These are phyloP conservation scores for Coemansia sp. DNA, from an alignment of 192 early-diverging fungal genomes.

Conservation along the genomic window DNA sequence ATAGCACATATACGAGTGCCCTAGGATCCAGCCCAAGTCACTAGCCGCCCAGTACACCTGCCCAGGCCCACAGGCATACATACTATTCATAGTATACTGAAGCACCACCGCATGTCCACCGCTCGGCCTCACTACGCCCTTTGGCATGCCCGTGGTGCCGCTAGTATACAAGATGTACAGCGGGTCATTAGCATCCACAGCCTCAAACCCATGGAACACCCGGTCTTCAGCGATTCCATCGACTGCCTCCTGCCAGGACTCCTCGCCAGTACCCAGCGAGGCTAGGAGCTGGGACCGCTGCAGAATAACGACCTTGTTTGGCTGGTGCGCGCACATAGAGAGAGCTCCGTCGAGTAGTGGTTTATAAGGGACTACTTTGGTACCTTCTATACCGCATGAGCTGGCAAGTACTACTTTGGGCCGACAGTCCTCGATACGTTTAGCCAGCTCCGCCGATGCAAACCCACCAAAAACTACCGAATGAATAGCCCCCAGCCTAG, in stretches of 20 bases:
- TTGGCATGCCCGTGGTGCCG: constrained; percentile 80
- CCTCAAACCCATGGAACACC: constrained; percentile 47
- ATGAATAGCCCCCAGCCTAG: constrained; percentile 79
- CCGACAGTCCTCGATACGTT: constrained; percentile 81
- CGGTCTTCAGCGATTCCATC: constrained; percentile 31
- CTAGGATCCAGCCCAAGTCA: constrained; percentile 92
- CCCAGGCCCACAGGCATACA: constrained; percentile 73
- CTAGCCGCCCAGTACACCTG: constrained; percentile 81
- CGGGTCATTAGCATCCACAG: constrained; percentile 69
- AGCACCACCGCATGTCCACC: constrained; percentile 77
- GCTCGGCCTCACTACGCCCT: constrained; percentile 61
- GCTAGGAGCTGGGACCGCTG: constrained; percentile 64
- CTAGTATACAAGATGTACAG: constrained; percentile 84
- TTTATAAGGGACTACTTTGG: constrained; percentile 74
- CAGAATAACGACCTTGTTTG: constrained; percentile 64
- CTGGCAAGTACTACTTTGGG: constrained; percentile 77
- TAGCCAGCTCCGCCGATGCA: constrained; percentile 73
- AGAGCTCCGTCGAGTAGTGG: constrained; percentile 76
- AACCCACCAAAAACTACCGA: constrained; percentile 85
- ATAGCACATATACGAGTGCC: constrained; percentile 85
- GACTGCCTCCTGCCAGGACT: constrained; percentile 50
- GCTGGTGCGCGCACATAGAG: constrained; percentile 50
- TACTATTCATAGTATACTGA: constrained; percentile 69
- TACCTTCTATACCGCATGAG: constrained; percentile 81
- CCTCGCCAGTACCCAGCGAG: constrained; percentile 51